Percentiles rank a stretch among this genome's conserved stretches.
phyloP scores from a whole-genome alignment of 2,329 filamentous ascomycete genomes.

The Phyllosticta citriasiana region DNA sequence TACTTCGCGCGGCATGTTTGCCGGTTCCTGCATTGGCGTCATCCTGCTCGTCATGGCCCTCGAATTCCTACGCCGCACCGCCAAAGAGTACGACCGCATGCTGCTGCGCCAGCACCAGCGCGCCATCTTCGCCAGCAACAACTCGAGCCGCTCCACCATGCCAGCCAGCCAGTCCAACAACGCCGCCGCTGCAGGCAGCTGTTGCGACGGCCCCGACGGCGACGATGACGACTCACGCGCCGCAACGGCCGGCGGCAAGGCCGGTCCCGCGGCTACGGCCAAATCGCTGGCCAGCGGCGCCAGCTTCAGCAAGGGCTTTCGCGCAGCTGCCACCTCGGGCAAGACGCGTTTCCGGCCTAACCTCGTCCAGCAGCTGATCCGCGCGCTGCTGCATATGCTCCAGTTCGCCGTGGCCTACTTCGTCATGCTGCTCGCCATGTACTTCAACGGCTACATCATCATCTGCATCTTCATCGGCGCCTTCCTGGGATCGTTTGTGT shows the following conservation, averaged over 20 bases:
- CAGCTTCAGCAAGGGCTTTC: not conserved
- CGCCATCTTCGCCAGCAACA: not conserved
- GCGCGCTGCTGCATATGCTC: conserved; percentile 57
- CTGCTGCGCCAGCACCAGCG: conserved; percentile 46
- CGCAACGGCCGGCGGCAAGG: not conserved
- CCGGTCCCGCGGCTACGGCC: not conserved
- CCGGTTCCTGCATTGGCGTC: conserved; percentile 69
- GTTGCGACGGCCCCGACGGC: not conserved
- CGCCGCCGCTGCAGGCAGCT: not conserved
- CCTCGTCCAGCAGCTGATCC: conserved; percentile 53
- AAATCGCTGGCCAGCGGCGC: not conserved
- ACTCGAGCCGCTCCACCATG: conserved; percentile 6
- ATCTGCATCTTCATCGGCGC: conserved; percentile 72
- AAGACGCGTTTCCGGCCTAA: conserved; percentile 40
- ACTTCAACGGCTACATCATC: conserved; percentile 63
- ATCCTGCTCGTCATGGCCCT: conserved; percentile 63
- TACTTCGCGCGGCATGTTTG: conserved; percentile 60
- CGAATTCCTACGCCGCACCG: conserved; percentile 59
- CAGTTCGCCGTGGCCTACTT: conserved; percentile 71
- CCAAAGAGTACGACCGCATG: conserved; percentile 63
- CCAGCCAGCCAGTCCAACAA: not conserved
- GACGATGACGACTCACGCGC: not conserved
- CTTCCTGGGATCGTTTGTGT: conserved; percentile 62
- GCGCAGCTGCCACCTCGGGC: not conserved
- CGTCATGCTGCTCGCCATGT: conserved; percentile 63